Evolutionary conservation across 176 grass and related monocot species (phyloP), one percentile per base, ranked within the genome.

Genomic region (Paspalum vaginatum): DNA sequence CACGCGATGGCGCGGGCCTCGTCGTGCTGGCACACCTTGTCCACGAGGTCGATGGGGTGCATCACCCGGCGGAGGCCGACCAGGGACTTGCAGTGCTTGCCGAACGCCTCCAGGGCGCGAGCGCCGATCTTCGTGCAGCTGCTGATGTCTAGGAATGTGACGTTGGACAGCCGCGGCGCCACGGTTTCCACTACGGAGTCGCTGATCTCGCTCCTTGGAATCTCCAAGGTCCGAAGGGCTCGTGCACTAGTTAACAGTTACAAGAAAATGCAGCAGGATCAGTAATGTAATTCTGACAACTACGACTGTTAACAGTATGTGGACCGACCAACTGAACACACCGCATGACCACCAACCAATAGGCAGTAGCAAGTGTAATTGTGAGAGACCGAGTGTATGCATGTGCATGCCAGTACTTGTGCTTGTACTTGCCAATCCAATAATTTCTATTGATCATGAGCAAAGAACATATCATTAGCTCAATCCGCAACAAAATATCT

Each of bases 171-270:
- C 32, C 81, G 66, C 9, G 93, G 93, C 14, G 93, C 93, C 2
- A 93, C 81, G 10, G 62, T 66, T 41, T 99, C 97, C 50, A 91
- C 93, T 14, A 90, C 80, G 17, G 86, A 79, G 74, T 99, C 91
- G 27, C 88, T 99, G 83, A 99, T 96, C 84, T 99, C 87, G 41
- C 97, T 99, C 65, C 97, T 61, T 11, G 97, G 92, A 11, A 99
- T 86, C 88, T 99, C 97, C 65, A 99, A 56, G 2, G 82, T 89
- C 75, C 83, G 81, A 20, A 99, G 83, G 20, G 93, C 84, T 27
- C 84, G 74, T 11, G 92, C 93, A 44, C 97, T 99, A 27, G 27
- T 18, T 7, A 11, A 6, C 8, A n/a, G n/a, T n/a, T n/a, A n/a
- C 6, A 68, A 77, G 2, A 56, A 75, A 52, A 74, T 22, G 11